Evolutionary conservation across 306 rosid species (phyloP).

Genomic region (Quercus alba): DNA sequence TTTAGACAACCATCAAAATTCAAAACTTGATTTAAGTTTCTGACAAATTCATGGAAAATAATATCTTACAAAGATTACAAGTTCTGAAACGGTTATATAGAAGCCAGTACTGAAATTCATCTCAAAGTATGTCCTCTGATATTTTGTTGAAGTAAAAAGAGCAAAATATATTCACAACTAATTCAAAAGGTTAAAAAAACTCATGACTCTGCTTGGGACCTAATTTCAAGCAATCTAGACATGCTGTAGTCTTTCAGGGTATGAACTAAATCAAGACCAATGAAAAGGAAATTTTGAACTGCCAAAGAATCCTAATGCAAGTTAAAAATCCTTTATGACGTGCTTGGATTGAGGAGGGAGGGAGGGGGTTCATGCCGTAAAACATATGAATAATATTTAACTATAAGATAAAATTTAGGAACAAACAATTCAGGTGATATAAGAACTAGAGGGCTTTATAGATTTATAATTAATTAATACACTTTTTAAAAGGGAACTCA

Average conservation of each 20-base stretch:
- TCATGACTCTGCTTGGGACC: background rate
- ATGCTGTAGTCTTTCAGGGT: background rate
- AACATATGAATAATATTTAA: background rate
- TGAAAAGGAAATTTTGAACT: background rate
- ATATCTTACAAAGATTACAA: background rate
- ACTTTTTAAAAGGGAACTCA: background rate
- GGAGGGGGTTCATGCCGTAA: background rate
- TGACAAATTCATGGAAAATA: background rate
- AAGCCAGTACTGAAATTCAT: background rate
- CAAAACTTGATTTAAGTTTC: background rate
- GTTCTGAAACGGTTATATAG: background rate
- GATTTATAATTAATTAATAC: background rate
- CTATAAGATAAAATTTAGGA: background rate
- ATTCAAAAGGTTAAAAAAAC: background rate
- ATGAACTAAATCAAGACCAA: background rate
- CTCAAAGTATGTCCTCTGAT: background rate
- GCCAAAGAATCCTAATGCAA: background rate
- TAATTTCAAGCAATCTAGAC: background rate
- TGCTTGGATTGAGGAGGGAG: background rate
- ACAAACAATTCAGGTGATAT: background rate
- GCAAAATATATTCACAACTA: conserved; percentile 1
- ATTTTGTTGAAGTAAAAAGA: background rate
- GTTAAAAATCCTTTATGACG: background rate
- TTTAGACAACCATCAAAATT: background rate
- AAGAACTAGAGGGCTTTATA: background rate